phyloP scores from a whole-genome alignment of 192 early-diverging fungal species.

The Coemansia sp. region DNA sequence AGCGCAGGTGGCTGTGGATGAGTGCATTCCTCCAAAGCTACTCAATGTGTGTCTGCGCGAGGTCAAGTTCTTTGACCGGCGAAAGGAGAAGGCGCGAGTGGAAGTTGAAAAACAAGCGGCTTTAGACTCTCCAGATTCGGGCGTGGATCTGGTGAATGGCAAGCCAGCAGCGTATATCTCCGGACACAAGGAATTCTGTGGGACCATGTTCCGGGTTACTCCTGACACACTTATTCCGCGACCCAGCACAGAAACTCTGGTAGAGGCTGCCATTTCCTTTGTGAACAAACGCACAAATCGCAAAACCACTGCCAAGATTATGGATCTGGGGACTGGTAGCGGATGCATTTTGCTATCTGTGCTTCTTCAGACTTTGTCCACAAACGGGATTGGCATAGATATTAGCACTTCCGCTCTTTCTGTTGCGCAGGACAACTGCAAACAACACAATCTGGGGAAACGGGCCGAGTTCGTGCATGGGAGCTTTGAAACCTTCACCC shows the following conservation, averaged over 20 bases:
- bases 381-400: conserved; percentile 65
- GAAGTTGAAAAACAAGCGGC: conserved; percentile 39
- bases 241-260: conserved; percentile 65
- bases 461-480: conserved; percentile 38
- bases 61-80: conserved; percentile 51
- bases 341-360: conserved; percentile 67
- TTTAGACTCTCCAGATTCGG: background rate
- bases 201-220: conserved; percentile 57
- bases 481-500: conserved; percentile 50
- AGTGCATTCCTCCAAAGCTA: conserved; percentile 57
- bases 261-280: conserved; percentile 46
- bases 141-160: conserved; percentile 51
- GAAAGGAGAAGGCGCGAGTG: conserved; percentile 31
- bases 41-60: conserved; percentile 58
- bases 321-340: conserved; percentile 76
- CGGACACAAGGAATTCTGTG: conserved; percentile 57
- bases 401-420: conserved; percentile 56
- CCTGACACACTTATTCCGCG: conserved; percentile 70
- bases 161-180: conserved; percentile 28
- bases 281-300: background rate
- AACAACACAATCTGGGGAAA: conserved; percentile 24
- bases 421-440: conserved; percentile 55
- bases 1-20: conserved; percentile 11
- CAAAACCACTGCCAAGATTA: conserved; percentile 13
- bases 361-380: conserved; percentile 28